Percentiles rank a stretch among this genome's conserved stretches.
These are phyloP conservation scores for Schizochytrium sp. DNA, from an alignment of 108 stramenopile species.

Conservation along the genomic window DNA sequence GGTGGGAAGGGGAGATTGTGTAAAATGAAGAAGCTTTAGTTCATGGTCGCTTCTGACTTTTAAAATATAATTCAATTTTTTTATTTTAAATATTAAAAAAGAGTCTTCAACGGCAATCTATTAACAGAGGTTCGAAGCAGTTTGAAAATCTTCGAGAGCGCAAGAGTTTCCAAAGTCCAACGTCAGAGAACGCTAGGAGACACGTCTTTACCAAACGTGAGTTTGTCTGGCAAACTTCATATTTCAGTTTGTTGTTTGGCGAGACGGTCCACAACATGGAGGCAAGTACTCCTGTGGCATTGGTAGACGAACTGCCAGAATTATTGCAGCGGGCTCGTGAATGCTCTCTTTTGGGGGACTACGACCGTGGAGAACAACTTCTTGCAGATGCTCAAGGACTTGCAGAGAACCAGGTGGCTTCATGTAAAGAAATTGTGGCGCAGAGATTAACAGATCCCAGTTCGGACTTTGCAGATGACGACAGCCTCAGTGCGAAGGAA, in stretches of 20 bases:
- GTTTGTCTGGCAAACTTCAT: background rate
- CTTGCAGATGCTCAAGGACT: background rate
- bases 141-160: too few species aligned
- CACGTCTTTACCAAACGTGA: too few species aligned
- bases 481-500: background rate
- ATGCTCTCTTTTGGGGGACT: slow-evolving; percentile 36
- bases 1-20: too few species aligned
- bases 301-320: slow-evolving; percentile 41
- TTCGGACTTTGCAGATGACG: background rate
- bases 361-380: slow-evolving; percentile 19
- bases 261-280: background rate
- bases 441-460: background rate
- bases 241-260: background rate
- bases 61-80: too few species aligned
- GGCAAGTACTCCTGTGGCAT: background rate
- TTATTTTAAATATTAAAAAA: too few species aligned
- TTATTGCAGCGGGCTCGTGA: slow-evolving; percentile 17
- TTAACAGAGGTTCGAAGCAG: too few species aligned
- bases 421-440: slow-evolving; percentile 46
- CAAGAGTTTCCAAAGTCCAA: too few species aligned
- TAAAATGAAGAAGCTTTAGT: too few species aligned
- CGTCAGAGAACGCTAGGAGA: too few species aligned
- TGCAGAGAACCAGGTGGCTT: background rate
- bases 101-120: too few species aligned
- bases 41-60: too few species aligned